A percentile compares a stretch with the other conserved stretches of the same genome.
Conservation (phyloP, 2,329 filamentous ascomycete genomes). For the Diaporthe ilicicola region DNA sequence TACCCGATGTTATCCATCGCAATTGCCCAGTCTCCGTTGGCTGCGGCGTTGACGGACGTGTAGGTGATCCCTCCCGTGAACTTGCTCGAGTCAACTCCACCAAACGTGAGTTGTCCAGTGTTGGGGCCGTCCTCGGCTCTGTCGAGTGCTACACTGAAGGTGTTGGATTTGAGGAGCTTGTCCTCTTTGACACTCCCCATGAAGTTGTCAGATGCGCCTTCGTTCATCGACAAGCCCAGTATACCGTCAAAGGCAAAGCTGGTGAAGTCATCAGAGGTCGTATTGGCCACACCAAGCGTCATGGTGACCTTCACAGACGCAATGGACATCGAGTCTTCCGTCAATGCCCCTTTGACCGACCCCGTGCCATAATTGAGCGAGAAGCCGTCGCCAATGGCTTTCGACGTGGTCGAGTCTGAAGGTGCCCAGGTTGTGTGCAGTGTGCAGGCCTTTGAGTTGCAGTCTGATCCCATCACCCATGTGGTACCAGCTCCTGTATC, state of each 20-base stretch:
- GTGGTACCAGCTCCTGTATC: slow-evolving; percentile 77
- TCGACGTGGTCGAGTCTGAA: slow-evolving; percentile 70
- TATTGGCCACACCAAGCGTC: slow-evolving; percentile 76
- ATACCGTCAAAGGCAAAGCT: slow-evolving; percentile 90
- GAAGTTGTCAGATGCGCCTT: slow-evolving; percentile 70
- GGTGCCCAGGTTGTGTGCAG: slow-evolving; percentile 76
- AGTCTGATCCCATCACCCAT: slow-evolving; percentile 83
- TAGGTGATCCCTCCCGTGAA: slow-evolving; percentile 76
- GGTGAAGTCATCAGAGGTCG: slow-evolving; percentile 77
- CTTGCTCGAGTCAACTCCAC: slow-evolving; percentile 71
- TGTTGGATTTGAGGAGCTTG: slow-evolving; percentile 66
- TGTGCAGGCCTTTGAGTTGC: slow-evolving; percentile 71
- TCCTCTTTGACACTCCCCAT: slow-evolving; percentile 67
- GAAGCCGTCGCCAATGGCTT: slow-evolving; percentile 63
- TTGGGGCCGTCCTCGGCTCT: slow-evolving; percentile 71
- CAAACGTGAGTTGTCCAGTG: slow-evolving; percentile 82
- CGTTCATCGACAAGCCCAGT: slow-evolving; percentile 75
- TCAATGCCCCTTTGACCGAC: slow-evolving; percentile 71
- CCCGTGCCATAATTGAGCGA: slow-evolving; percentile 81
- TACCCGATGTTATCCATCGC: slow-evolving; percentile 71
- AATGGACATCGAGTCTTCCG: slow-evolving; percentile 72
- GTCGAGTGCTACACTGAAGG: slow-evolving; percentile 77
- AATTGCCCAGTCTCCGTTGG: slow-evolving; percentile 76
- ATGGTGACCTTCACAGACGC: slow-evolving; percentile 71
- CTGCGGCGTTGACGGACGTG: slow-evolving; percentile 58